Base-by-base conservation (phyloP, 331 rosid genomes). In the Prunus yedoensis region DNA sequence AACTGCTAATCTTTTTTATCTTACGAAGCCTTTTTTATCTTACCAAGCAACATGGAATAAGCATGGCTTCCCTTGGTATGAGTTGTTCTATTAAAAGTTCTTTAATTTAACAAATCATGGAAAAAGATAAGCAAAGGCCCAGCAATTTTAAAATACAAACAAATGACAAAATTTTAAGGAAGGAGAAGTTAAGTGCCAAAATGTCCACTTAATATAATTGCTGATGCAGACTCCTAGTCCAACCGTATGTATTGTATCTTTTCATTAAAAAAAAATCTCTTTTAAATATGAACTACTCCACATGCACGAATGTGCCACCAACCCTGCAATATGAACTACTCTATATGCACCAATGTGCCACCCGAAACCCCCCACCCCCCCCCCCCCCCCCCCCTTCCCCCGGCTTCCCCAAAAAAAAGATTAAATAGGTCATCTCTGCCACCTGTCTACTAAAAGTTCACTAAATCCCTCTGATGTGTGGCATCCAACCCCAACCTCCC, bases 341-440 rank as follows among this genome's bases (percentile, higher is more conserved):
- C 8, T 35, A 5, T 35, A 35, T 35, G 41, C 41, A 35, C 41
- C 41, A 35, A 35, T 35, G 8, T 35, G 41, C 41, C 41, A 35
- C 41, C 41, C 8, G 8, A 0, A 5, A 8, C 1, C 41, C 41
- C 8, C 0, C 0, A 0, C 4, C 4, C 27, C 27, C 27, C 1
- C 1, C 1, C 1, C 27, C 27, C 27, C 27, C 0, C 4, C 4
- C 2, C 27, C 2, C 1, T 25, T 25, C 1, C 27, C 27, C 27
- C 27, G 27, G 27, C 2, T 25, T 25, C 27, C 27, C 27, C 27
- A 25, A 4, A 32, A 32, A 32, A 4, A 32, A 32, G 1, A 32
- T 0, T 3, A 32, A 32, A 32, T 4, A 35, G 8, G 38, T 35
- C 38, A 62, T 30, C 47, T 62, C 14, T 30, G 21, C 20, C 13